Conservation (phyloP, 1,139 yeast species). For the Sugiyamaella novakii region DNA sequence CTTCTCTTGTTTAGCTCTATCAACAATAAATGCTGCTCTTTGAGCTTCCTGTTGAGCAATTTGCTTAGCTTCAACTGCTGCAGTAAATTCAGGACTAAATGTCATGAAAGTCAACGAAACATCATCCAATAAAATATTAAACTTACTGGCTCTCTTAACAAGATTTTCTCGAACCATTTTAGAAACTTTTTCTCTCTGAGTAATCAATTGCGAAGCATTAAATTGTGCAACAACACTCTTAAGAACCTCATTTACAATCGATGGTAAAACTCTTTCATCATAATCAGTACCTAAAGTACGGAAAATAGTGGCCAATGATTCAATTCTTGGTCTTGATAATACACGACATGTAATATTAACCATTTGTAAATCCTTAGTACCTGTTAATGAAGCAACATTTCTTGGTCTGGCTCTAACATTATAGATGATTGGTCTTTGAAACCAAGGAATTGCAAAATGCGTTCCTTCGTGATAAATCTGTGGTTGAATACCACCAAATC, state of each 20-base stretch:
- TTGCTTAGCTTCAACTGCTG: constrained; percentile 98
- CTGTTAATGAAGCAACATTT: constrained; percentile 95
- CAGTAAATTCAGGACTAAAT: constrained; percentile 95
- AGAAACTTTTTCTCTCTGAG: constrained; percentile 96
- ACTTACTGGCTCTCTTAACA: constrained; percentile 87
- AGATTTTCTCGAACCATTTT: constrained; percentile 87
- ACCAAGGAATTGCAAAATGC: constrained; percentile 91
- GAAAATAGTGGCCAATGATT: constrained; percentile 77
- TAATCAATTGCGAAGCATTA: constrained; percentile 95
- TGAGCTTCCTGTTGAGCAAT: constrained; percentile 99
- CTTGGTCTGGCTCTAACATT: constrained; percentile 98
- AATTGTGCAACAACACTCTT: constrained; percentile 97
- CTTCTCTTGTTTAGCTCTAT: constrained; percentile 95
- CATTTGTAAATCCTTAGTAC: constrained; percentile 98
- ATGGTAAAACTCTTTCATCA: constrained; percentile 95
- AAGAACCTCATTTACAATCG: constrained; percentile 94
- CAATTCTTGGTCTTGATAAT: constrained; percentile 81
- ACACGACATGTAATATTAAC: constrained; percentile 98
- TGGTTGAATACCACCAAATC: constrained; percentile 85
- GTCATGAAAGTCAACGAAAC: constrained; percentile 96
- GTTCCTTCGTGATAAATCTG: constrained; percentile 91
- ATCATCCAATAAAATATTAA: constrained; percentile 87
- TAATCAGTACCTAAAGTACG: constrained; percentile 92
- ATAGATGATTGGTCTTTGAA: constrained; percentile 88
- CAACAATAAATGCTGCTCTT: constrained; percentile 95